Evolutionary conservation across 306 rosid species (phyloP).

Genomic region (Inga oerstediana): DNA sequence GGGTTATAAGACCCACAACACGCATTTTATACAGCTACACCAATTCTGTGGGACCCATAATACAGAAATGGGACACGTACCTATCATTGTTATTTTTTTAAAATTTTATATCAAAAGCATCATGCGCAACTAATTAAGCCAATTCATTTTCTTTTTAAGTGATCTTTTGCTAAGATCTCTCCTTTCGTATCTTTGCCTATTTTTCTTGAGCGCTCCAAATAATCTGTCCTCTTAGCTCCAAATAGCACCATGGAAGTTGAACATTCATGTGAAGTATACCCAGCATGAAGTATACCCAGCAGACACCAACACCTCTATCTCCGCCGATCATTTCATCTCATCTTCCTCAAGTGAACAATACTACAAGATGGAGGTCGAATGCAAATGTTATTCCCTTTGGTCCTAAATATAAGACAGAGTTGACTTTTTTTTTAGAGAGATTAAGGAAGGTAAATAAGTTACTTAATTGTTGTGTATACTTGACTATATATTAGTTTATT

Average conservation of each 20-base stretch:
- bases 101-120: neutral
- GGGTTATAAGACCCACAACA: neutral
- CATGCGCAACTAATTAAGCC: neutral
- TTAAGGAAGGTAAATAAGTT: no score
- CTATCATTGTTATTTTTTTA: neutral
- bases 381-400: neutral
- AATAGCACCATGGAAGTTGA: neutral
- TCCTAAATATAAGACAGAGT: no score
- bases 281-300: neutral
- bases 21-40: neutral
- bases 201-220: neutral
- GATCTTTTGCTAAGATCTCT: neutral
- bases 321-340: neutral
- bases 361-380: neutral
- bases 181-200: no score
- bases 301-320: neutral
- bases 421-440: no score
- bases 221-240: neutral
- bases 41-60: neutral
- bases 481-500: no score
- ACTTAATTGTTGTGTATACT: no score
- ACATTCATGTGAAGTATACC: neutral
- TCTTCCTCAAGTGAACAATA: neutral
- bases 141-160: neutral
- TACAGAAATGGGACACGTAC: neutral